Base-by-base conservation (phyloP, 371 early-diverging fungal species). In the Mucor saturninus region DNA sequence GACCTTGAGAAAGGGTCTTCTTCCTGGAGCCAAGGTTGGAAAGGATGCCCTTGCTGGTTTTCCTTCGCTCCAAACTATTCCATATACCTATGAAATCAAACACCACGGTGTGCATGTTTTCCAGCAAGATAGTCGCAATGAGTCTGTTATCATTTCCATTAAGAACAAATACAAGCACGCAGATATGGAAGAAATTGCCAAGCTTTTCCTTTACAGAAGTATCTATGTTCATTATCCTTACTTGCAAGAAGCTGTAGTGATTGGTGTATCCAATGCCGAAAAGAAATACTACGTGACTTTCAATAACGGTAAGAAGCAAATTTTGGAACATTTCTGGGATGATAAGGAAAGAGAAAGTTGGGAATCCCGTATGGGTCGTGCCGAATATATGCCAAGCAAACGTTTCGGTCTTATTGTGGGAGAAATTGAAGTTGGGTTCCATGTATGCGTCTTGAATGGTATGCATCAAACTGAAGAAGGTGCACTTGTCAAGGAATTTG, bases 31-130 rank as follows among this genome's bases (percentile, higher is more conserved):
- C 1, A 69, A 76, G 37, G 70, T 88, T 21, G 95, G 97, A 9
- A 83, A 79, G 13, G 68, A 80, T 43, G 68, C 88, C 30, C 74
- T 89, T n/a, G 87, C 97, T 13, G 98, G 98, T 9, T 98, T 98
- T 74, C 98, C 98, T 21, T 84, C 94, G 1, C 69, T 98, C 50
- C 69, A 91, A 45, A 91, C 95, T 0, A 74, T 94, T n/a, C 83
- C 87, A 30, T 85, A 91, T 73, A 81, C 80, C 0, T 87, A 84
- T 14, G 76, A 80, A 38, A 74, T 96, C 15, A 89, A 80, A 6
- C 86, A 80, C 63, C 93, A 93, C 65, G 84, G 88, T 31, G 93
- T 97, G 11, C 84, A 86, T 54, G 95, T 97, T 4, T 98, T 97
- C 82, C 88, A 93, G 50, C 77, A 77, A 30, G 91, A 94, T 45